Percentiles rank a stretch among this genome's conserved stretches.
phyloP scores from a whole-genome alignment of 192 early-diverging fungal species.

The Jimgerdemannia flammicorona region DNA sequence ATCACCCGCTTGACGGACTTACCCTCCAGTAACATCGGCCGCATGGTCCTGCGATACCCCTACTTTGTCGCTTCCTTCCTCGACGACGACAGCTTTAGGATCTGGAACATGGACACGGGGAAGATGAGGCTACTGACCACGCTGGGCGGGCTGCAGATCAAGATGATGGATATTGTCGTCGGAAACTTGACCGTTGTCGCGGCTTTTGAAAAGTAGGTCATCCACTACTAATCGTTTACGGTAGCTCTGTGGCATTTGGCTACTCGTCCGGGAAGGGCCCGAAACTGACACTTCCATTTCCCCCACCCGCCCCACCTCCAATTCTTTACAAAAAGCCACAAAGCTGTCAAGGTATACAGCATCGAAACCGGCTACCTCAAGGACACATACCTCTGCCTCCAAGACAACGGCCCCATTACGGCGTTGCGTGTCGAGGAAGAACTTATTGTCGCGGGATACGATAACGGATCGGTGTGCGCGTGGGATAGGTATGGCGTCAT shows the following conservation, averaged over 20 bases:
- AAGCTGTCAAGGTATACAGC: constrained; percentile 6
- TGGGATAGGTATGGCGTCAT: constrained; percentile 6
- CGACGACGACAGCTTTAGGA: constrained; percentile 10
- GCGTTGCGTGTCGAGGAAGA: constrained; percentile 5
- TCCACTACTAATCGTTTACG: not conserved
- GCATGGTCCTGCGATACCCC: constrained; percentile 11
- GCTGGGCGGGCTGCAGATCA: constrained; percentile 5
- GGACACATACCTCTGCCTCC: constrained; percentile 3
- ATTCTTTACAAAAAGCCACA: not conserved
- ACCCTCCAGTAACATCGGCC: constrained; percentile 7
- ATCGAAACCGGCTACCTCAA: constrained; percentile 8
- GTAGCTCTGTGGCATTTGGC: not conserved
- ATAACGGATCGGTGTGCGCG: constrained; percentile 1
- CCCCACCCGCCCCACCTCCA: no score
- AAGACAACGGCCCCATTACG: constrained; percentile 1
- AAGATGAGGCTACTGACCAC: not conserved
- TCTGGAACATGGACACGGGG: constrained; percentile 5
- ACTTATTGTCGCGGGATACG: constrained; percentile 11
- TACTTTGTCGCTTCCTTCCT: constrained; percentile 8
- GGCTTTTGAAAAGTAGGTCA: constrained; percentile 13
- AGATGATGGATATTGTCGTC: constrained; percentile 10
- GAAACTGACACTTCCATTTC: no score
- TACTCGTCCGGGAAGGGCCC: no score
- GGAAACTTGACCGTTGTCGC: constrained; percentile 4
- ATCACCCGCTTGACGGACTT: not conserved